These are phyloP conservation scores for Saturnispora ahearnii DNA, from an alignment of 805 yeast genomes.

Conservation along the genomic window DNA sequence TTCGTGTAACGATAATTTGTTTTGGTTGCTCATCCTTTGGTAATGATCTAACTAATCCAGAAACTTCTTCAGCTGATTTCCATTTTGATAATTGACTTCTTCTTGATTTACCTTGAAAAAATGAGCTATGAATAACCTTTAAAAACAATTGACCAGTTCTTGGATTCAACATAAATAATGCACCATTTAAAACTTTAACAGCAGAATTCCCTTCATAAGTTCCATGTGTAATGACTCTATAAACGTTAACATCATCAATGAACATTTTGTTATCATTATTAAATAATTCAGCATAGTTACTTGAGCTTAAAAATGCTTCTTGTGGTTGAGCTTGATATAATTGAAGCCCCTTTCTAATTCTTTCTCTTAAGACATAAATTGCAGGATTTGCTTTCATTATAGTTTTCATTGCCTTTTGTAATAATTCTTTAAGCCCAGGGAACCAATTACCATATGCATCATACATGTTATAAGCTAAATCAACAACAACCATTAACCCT, in stretches of 20 bases:
- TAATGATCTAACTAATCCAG: constrained; percentile 78
- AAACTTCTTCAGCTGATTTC: constrained; percentile 97
- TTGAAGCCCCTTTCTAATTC: constrained; percentile 90
- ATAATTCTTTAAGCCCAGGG: constrained; percentile 82
- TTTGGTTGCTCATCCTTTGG: constrained; percentile 94
- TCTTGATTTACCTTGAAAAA: constrained; percentile 96
- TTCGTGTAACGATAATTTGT: constrained; percentile 81
- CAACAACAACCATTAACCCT: constrained; percentile 85
- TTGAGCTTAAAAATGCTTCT: constrained; percentile 81
- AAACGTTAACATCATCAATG: constrained; percentile 90
- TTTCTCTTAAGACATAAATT: constrained; percentile 78
- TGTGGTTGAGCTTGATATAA: constrained; percentile 90
- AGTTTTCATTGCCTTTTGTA: constrained; percentile 87
- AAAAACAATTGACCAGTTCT: constrained; percentile 82
- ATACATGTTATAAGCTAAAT: constrained; percentile 89
- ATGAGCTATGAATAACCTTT: constrained; percentile 86
- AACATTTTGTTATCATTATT: constrained; percentile 76
- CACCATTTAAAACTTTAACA: constrained; percentile 90
- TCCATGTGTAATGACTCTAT: constrained; percentile 83
- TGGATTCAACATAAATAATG: constrained; percentile 83
- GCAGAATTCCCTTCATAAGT: constrained; percentile 90
- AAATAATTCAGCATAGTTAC: constrained; percentile 84
- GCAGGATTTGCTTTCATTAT: constrained; percentile 96
- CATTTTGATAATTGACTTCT: constrained; percentile 90
- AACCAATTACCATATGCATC: constrained; percentile 98